phyloP scores from a whole-genome alignment of 371 early-diverging fungal species.

The Mucor racemosus region DNA sequence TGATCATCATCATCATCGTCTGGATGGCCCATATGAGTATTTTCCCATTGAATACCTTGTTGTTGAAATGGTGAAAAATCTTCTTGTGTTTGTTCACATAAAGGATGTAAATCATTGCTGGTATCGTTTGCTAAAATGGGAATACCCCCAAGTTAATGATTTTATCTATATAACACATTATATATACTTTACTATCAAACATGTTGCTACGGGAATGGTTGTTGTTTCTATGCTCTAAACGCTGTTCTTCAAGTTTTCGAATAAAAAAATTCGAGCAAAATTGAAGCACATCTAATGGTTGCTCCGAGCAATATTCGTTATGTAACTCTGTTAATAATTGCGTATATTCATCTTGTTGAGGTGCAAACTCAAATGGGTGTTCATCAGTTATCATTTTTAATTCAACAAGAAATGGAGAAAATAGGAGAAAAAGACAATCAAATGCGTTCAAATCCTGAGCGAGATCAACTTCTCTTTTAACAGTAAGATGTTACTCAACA shows the following conservation, averaged over 20 bases:
- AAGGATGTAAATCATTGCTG: conserved; percentile 29
- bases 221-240: conserved; percentile 39
- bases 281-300: conserved; percentile 83
- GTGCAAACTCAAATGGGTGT: conserved; percentile 27
- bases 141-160: background rate
- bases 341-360: conserved; percentile 46
- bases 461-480: background rate
- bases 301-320: conserved; percentile 40
- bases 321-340: conserved; percentile 49
- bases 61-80: conserved; percentile 9
- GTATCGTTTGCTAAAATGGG: conserved; percentile 16
- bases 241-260: conserved; percentile 77
- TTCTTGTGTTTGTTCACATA: conserved; percentile 18
- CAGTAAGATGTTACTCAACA: background rate
- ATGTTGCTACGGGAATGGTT: conserved; percentile 11
- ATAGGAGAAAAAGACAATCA: conserved; percentile 3
- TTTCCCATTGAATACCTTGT: conserved; percentile 16
- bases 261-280: conserved; percentile 92
- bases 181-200: conserved; percentile 16
- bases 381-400: conserved; percentile 30
- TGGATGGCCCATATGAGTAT: conserved; percentile 39
- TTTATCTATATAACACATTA: background rate
- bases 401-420: conserved; percentile 5
- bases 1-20: conserved; percentile 53
- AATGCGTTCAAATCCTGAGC: background rate